These are phyloP conservation scores for Plantago major DNA, from an alignment of 257 asterid species.

Conservation along the genomic window DNA sequence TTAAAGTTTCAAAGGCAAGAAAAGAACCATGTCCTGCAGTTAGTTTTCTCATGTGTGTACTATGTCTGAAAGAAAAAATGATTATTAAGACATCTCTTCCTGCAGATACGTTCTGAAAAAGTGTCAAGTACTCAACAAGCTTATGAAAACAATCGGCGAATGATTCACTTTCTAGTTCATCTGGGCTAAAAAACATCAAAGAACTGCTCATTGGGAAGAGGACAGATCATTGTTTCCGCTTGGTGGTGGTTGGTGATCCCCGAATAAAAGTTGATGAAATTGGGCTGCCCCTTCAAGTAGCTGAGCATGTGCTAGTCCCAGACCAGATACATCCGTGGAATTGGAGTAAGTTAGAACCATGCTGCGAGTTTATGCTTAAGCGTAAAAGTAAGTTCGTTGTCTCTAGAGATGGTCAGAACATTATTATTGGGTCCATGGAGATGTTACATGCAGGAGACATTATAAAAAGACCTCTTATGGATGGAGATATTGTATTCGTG, in stretches of 20 bases:
- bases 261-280: slow-evolving; percentile 59
- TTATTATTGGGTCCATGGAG: slow-evolving; percentile 48
- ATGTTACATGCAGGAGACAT: slow-evolving; percentile 63
- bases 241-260: slow-evolving; percentile 96
- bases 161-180: slow-evolving; percentile 53
- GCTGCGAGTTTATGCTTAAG: slow-evolving; percentile 50
- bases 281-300: slow-evolving; percentile 70
- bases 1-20: slow-evolving; percentile 84
- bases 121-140: slow-evolving; percentile 36
- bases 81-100: too few relatives aligned
- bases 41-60: slow-evolving; percentile 5
- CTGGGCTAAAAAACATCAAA: slow-evolving; percentile 74
- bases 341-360: slow-evolving; percentile 51
- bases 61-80: slow-evolving; percentile 19
- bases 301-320: slow-evolving; percentile 51
- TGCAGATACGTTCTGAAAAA: slow-evolving; percentile 85
- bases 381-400: slow-evolving; percentile 44
- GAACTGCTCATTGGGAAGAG: slow-evolving; percentile 82
- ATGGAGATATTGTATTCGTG: slow-evolving; percentile 80
- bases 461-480: slow-evolving; percentile 62
- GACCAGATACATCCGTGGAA: slow-evolving; percentile 62
- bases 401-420: slow-evolving; percentile 48
- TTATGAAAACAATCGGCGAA: slow-evolving; percentile 48
- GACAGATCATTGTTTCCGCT: slow-evolving; percentile 73
- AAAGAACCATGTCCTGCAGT: slow-evolving; percentile 15